These are phyloP conservation scores for Pseudogymnoascus sp. DNA, from an alignment of 2,329 filamentous ascomycete genomes.

Conservation along the genomic window DNA sequence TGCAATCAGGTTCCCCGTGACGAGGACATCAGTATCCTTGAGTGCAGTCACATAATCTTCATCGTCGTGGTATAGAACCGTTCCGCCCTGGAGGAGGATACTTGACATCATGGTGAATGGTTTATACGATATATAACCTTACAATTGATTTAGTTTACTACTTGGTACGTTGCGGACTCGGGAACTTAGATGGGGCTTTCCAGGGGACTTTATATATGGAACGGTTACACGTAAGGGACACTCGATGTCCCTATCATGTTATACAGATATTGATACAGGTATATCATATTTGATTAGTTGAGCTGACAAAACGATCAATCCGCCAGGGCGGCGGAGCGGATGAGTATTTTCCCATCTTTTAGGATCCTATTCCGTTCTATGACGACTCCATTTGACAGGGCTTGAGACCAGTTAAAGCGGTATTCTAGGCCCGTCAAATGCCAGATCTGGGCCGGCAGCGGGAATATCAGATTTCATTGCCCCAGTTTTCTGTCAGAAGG, in stretches of 20 bases:
- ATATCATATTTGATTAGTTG: not conserved
- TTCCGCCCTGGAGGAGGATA: constrained; percentile 31
- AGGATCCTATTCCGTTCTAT: not conserved
- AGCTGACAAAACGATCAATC: not conserved
- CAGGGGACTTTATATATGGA: not conserved
- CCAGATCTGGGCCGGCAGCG: not conserved
- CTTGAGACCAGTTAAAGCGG: not conserved
- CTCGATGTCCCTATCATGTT: not conserved
- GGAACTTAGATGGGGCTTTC: not conserved
- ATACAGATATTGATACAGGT: not conserved
- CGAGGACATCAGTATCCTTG: constrained; percentile 22
- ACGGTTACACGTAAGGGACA: not conserved
- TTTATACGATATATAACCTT: not conserved
- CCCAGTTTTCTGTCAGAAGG: not conserved
- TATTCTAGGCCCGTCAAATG: not conserved
- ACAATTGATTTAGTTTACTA: not conserved
- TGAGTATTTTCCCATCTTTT: not conserved
- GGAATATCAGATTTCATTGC: not conserved
- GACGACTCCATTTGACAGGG: not conserved
- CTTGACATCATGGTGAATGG: not conserved
- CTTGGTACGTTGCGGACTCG: not conserved
- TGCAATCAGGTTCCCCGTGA: constrained; percentile 28
- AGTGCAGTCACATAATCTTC: constrained; percentile 27
- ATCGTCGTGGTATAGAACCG: constrained; percentile 30
- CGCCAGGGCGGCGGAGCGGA: not conserved